phyloP scores from a whole-genome alignment of 495 filamentous ascomycete species.

The Paragyromitra xinjiangensis region DNA sequence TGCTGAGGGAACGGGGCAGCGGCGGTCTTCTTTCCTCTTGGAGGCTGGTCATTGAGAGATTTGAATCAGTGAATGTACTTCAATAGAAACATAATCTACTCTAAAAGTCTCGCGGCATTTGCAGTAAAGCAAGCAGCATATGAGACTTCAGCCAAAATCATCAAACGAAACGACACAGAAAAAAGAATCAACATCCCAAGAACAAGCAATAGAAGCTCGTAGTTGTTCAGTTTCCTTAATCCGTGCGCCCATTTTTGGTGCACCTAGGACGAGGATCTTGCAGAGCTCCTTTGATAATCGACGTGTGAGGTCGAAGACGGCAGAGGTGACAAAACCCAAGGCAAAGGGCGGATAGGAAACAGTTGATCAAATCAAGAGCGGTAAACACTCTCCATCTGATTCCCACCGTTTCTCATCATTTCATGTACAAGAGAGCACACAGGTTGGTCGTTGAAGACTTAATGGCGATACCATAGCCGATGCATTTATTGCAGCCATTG shows the following conservation, averaged over 20 bases:
- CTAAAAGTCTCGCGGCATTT: constrained; percentile 56
- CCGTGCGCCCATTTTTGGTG: constrained; percentile 11
- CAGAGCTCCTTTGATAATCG: constrained; percentile 47
- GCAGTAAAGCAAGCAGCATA: constrained; percentile 53
- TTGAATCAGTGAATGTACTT: constrained; percentile 59
- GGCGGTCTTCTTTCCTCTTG: constrained; percentile 96
- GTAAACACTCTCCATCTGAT: neutral
- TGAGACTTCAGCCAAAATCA: constrained; percentile 55
- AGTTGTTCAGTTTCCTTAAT: constrained; percentile 13
- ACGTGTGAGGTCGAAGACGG: constrained; percentile 35
- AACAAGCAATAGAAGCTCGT: neutral
- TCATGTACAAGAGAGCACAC: constrained; percentile 18
- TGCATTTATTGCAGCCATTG: constrained; percentile 36
- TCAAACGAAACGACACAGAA: constrained; percentile 26
- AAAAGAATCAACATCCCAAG: constrained; percentile 35
- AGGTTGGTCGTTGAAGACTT: constrained; percentile 32
- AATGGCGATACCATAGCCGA: constrained; percentile 34
- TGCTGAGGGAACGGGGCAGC: constrained; percentile 94
- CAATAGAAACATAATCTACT: constrained; percentile 84
- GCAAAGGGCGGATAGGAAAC: constrained; percentile 37
- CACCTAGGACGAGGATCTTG: constrained; percentile 24
- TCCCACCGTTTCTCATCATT: constrained; percentile 30
- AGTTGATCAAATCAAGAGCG: neutral
- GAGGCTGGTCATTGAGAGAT: constrained; percentile 96
- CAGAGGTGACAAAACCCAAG: constrained; percentile 31